Evolutionary conservation across 2,329 filamentous ascomycete species (phyloP).

Genomic region (Phoma sp.): DNA sequence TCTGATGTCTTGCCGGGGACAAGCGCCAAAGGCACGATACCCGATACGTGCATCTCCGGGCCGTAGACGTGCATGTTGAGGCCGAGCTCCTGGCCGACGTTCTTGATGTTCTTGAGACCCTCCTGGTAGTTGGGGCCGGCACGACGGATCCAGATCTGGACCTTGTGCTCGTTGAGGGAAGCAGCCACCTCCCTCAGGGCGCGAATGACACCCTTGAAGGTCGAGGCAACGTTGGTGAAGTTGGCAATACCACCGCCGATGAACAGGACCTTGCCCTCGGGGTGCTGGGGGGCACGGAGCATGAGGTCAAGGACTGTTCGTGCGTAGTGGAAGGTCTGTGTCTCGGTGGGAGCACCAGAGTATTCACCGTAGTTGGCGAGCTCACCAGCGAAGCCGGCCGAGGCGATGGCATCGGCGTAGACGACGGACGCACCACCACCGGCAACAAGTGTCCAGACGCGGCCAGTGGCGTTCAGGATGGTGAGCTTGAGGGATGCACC

Average conservation of each 20-base stretch:
- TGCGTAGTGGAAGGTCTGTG: slow-evolving; percentile 98
- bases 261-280: slow-evolving; percentile 98
- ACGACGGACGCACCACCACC: slow-evolving; percentile 99
- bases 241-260: slow-evolving; percentile 99
- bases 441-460: slow-evolving; percentile 97
- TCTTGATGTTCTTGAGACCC: slow-evolving; percentile 99
- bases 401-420: slow-evolving; percentile 98
- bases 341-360: slow-evolving; percentile 98
- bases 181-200: slow-evolving; percentile 89
- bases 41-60: slow-evolving; percentile 86
- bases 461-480: slow-evolving; percentile 87
- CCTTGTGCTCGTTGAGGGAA: slow-evolving; percentile 91
- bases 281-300: slow-evolving; percentile 83
- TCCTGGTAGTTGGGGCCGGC: slow-evolving; percentile 99
- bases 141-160: slow-evolving; percentile 93
- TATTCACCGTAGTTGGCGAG: slow-evolving; percentile 99
- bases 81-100: slow-evolving; percentile 89
- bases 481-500: slow-evolving; percentile 98
- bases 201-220: slow-evolving; percentile 99
- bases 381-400: slow-evolving; percentile 91
- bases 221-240: slow-evolving; percentile 99
- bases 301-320: slow-evolving; percentile 96
- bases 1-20: slow-evolving; percentile 64
- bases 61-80: slow-evolving; percentile 93
- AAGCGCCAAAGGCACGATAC: slow-evolving; percentile 93